Conservation (phyloP, 768 basidiomycete species). For the Sarcomyxa edulis region DNA sequence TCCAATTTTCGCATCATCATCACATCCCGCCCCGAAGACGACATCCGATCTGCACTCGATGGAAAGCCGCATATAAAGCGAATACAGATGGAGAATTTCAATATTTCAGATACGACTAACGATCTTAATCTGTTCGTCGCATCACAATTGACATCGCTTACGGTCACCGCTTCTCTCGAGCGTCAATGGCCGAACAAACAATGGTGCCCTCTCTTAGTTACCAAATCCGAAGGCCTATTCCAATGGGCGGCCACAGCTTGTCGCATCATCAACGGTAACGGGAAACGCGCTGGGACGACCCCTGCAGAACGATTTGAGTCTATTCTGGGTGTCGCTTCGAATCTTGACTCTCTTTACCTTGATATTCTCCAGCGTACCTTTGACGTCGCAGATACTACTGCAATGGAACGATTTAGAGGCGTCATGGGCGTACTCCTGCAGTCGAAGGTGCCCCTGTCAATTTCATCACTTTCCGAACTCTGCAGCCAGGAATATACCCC, state of each 20-base stretch:
- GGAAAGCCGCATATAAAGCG: background rate
- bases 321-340: no score
- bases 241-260: background rate
- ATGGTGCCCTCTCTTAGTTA: background rate
- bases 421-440: slow-evolving; percentile 2
- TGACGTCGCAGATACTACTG: background rate
- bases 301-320: background rate
- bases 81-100: background rate
- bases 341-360: no score
- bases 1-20: slow-evolving; percentile 24
- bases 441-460: no score
- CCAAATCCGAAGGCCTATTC: background rate
- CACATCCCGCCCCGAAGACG: slow-evolving; percentile 23
- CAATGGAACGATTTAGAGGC: background rate
- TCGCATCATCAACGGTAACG: background rate
- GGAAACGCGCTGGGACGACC: background rate
- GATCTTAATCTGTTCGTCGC: background rate
- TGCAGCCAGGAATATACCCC: no score
- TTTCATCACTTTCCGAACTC: background rate
- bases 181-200: background rate
- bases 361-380: background rate
- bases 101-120: background rate
- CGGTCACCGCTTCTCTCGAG: no score
- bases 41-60: slow-evolving; percentile 13
- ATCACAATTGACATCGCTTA: background rate